phyloP scores from a whole-genome alignment of 306 rosid genomes.

The Abrus precatorius region DNA sequence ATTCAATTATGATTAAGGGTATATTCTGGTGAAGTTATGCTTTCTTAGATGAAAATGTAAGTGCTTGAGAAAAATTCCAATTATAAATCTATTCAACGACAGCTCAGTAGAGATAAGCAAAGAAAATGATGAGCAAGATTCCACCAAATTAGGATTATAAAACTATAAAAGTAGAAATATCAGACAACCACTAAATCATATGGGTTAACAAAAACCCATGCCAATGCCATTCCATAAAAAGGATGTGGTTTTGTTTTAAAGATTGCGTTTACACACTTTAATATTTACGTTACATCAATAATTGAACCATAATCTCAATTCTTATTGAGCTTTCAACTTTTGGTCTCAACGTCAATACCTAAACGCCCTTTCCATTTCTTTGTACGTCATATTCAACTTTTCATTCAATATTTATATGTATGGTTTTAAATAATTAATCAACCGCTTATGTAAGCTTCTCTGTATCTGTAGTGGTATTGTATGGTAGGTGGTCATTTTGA shows the following conservation, averaged over 20 bases:
- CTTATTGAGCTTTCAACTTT: slow-evolving; percentile 7
- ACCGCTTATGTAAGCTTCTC: slow-evolving; percentile 10
- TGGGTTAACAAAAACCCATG: neutral
- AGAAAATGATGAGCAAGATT: slow-evolving; percentile 27
- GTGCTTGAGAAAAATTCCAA: no score
- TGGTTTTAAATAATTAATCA: slow-evolving; percentile 31
- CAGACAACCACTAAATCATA: slow-evolving; percentile 39
- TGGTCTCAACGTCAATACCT: slow-evolving; percentile 31
- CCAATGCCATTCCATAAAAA: neutral
- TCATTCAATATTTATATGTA: slow-evolving; percentile 35
- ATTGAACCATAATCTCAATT: slow-evolving; percentile 35
- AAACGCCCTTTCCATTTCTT: slow-evolving; percentile 5
- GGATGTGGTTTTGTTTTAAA: neutral
- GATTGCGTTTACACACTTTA: neutral
- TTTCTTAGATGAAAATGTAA: neutral
- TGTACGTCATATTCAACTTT: slow-evolving; percentile 36
- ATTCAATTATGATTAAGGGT: neutral
- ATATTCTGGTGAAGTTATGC: neutral
- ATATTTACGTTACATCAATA: slow-evolving; percentile 21
- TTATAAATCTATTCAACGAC: neutral
- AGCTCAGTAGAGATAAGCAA: slow-evolving; percentile 3
- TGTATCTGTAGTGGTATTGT: neutral
- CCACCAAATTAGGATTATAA: slow-evolving; percentile 23
- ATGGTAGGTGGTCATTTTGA: neutral
- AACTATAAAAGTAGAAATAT: neutral